Evolutionary conservation across 2,329 filamentous ascomycete species (phyloP).

Genomic region (Aspergillus sp.): DNA sequence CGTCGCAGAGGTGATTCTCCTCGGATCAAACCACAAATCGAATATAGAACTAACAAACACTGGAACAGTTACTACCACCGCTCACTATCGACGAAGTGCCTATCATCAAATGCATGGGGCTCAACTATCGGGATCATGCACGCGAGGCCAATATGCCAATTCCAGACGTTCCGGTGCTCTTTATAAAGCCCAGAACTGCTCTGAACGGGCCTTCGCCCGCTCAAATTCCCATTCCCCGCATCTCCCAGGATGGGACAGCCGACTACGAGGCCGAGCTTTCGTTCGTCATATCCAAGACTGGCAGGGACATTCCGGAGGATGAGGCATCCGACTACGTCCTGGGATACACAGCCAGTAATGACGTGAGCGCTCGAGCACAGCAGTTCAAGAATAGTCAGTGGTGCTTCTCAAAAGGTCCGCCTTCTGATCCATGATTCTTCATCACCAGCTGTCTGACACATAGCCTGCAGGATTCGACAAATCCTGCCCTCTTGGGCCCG

Average conservation of each 20-base stretch:
- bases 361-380: neutral
- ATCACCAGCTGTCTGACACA: no score
- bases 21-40: no score
- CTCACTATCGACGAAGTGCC: neutral
- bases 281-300: constrained; percentile 35
- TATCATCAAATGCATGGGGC: constrained; percentile 50
- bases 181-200: constrained; percentile 42
- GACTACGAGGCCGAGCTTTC: constrained; percentile 44
- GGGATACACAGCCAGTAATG: neutral
- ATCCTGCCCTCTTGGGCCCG: constrained; percentile 43
- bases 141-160: constrained; percentile 44
- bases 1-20: neutral
- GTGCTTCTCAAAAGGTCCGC: constrained; percentile 37
- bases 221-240: constrained; percentile 34
- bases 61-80: neutral
- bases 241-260: constrained; percentile 35
- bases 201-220: constrained; percentile 33
- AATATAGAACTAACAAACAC: no score
- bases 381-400: constrained; percentile 42
- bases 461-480: constrained; percentile 32
- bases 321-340: neutral
- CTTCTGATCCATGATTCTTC: no score
- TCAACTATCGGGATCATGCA: constrained; percentile 52
- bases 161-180: constrained; percentile 41
- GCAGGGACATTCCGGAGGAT: neutral